Percentiles rank a stretch among this genome's conserved stretches.
Evolutionary conservation across 2,329 filamentous ascomycete species (phyloP).

Genomic region (Didymella arachidicola): DNA sequence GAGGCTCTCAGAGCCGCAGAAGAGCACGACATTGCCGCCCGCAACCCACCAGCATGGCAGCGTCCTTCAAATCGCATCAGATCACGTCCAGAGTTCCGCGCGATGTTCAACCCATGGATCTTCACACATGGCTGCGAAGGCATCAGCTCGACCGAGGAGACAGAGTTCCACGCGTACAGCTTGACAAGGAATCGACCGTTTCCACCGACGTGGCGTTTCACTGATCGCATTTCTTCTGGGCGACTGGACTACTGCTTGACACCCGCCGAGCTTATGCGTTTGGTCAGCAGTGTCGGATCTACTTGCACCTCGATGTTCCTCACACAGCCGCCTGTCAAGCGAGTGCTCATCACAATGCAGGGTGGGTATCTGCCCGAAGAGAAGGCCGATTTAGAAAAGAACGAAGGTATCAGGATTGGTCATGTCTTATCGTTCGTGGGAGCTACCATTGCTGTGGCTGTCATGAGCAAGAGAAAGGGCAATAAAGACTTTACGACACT

Average conservation of each 20-base stretch:
- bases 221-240: conserved; percentile 4
- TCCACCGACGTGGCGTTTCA: conserved; percentile 2
- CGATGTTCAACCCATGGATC: conserved; percentile 12
- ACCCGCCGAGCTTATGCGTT: background rate
- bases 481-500: background rate
- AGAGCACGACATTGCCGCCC: background rate
- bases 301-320: conserved; percentile 5
- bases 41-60: background rate
- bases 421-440: background rate
- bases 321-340: conserved; percentile 4
- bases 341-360: background rate
- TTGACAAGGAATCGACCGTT: background rate
- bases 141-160: background rate
- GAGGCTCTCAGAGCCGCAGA: background rate
- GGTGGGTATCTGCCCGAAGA: background rate
- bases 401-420: background rate
- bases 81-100: conserved; percentile 3
- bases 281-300: background rate
- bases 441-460: background rate
- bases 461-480: background rate
- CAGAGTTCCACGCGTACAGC: background rate
- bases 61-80: background rate
- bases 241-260: conserved; percentile 4
- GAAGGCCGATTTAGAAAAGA: conserved; percentile 1
- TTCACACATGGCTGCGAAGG: conserved; percentile 1